phyloP scores from a whole-genome alignment of 176 grass and related monocot genomes.

The Raddia guianensis region DNA sequence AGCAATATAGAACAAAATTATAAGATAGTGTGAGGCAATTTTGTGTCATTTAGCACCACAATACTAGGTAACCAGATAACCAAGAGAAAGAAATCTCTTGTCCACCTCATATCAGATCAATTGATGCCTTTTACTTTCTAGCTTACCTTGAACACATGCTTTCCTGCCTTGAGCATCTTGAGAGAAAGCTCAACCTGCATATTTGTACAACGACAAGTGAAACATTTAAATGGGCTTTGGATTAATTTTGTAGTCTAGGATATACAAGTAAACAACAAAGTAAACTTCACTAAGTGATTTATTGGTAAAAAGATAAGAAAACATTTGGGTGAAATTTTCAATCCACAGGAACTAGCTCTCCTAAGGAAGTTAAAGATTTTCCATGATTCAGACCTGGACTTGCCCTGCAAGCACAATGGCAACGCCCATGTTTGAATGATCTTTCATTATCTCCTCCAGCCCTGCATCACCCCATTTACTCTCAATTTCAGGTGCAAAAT shows the following conservation, averaged over 20 bases:
- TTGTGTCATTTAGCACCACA: background rate
- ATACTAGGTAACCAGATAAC: background rate
- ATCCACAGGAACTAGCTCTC: background rate
- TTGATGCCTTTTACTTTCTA: background rate
- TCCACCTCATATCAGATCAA: constrained; percentile 3
- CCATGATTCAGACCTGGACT: constrained; percentile 68
- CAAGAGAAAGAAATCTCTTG: too few species aligned
- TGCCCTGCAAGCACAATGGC: constrained; percentile 84
- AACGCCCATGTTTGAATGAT: constrained; percentile 68
- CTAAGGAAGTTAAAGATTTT: background rate
- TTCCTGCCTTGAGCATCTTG: constrained; percentile 84
- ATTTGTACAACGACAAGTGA: background rate
- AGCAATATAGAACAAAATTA: constrained; percentile 14
- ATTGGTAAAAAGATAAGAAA: background rate
- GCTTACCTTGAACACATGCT: constrained; percentile 96
- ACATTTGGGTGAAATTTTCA: background rate
- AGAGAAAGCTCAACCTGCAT: constrained; percentile 91
- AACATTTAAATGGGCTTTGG: background rate
- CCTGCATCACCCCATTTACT: constrained; percentile 89
- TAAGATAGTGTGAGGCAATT: background rate
- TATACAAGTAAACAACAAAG: background rate
- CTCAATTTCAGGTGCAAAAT: constrained; percentile 76
- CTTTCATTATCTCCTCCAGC: constrained; percentile 82
- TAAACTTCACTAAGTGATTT: background rate
- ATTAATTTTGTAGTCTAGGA: background rate